Percentiles rank a stretch among this genome's conserved stretches.
These are phyloP conservation scores for Cerioporus squamosus DNA, from an alignment of 1,284 basidiomycete species.

Conservation along the genomic window DNA sequence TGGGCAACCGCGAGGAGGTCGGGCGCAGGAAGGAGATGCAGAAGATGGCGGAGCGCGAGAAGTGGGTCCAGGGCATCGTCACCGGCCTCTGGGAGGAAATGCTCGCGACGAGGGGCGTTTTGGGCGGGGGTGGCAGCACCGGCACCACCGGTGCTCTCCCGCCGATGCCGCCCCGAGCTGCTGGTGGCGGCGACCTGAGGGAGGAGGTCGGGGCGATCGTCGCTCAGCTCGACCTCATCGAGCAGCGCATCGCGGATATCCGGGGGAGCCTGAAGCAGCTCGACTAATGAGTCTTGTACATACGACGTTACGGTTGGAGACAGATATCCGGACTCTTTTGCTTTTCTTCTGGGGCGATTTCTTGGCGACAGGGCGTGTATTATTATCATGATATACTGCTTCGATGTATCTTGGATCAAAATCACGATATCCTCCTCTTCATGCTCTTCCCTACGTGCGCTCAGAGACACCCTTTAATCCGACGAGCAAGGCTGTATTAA, in stretches of 20 bases:
- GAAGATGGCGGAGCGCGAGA: conserved; percentile 68
- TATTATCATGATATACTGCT: conserved; percentile 1
- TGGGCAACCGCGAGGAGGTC: conserved; percentile 58
- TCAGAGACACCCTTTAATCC: neutral
- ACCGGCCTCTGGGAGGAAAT: conserved; percentile 74
- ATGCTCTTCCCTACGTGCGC: neutral
- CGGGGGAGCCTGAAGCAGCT: conserved; percentile 27
- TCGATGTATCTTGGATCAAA: neutral
- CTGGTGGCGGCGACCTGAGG: conserved; percentile 39
- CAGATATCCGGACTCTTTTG: neutral
- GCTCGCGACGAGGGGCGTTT: conserved; percentile 42
- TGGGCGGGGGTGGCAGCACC: too few relatives aligned
- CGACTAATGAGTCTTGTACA: conserved; percentile 15
- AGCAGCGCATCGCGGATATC: conserved; percentile 32
- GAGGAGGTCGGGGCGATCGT: conserved; percentile 56
- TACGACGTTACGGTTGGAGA: neutral
- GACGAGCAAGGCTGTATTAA: neutral
- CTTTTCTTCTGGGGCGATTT: neutral
- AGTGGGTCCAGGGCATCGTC: conserved; percentile 74
- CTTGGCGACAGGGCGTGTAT: neutral
- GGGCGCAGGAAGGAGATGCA: conserved; percentile 58
- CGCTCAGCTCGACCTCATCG: conserved; percentile 50
- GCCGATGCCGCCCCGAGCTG: conserved; percentile 21
- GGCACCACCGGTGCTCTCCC: too few relatives aligned
- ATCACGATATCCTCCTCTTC: neutral